Conservation (phyloP, 208 protist species). For the Acanthamoeba quina region DNA sequence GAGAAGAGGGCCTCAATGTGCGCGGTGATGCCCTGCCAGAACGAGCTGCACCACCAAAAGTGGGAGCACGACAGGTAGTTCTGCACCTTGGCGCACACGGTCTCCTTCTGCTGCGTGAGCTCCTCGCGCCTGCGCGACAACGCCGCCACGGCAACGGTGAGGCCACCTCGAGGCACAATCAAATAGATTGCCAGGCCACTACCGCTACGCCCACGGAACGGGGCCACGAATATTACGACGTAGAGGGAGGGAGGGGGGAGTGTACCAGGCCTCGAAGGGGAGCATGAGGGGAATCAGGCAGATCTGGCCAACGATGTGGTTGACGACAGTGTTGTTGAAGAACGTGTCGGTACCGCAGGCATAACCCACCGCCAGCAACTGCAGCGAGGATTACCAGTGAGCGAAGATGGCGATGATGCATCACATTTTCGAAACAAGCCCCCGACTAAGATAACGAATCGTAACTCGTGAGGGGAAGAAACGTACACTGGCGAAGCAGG, state of each 20-base stretch:
- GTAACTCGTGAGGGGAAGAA: neutral
- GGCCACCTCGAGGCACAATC: no score
- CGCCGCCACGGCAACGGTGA: no score
- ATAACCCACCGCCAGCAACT: slow-evolving; percentile 78
- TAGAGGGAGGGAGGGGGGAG: neutral
- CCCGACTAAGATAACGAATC: no score
- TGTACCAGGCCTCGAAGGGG: slow-evolving; percentile 64
- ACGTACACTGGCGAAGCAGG: slow-evolving; percentile 71
- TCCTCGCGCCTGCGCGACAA: slow-evolving; percentile 42
- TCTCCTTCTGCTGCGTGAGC: slow-evolving; percentile 71
- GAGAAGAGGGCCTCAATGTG: slow-evolving; percentile 72
- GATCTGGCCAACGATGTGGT: slow-evolving; percentile 73
- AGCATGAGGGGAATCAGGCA: slow-evolving; percentile 61
- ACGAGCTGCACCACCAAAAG: slow-evolving; percentile 72
- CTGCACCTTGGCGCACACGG: slow-evolving; percentile 34
- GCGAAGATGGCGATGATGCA: no score
- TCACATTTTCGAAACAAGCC: no score
- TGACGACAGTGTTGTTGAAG: slow-evolving; percentile 76
- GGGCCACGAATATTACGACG: neutral
- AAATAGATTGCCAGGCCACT: no score
- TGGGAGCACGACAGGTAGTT: slow-evolving; percentile 52
- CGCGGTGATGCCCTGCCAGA: slow-evolving; percentile 74
- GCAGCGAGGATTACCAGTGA: neutral
- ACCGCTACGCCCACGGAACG: neutral
- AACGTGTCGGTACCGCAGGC: slow-evolving; percentile 78